Base-by-base conservation (phyloP, 805 yeast genomes). In the Candida xiaguanensis region DNA sequence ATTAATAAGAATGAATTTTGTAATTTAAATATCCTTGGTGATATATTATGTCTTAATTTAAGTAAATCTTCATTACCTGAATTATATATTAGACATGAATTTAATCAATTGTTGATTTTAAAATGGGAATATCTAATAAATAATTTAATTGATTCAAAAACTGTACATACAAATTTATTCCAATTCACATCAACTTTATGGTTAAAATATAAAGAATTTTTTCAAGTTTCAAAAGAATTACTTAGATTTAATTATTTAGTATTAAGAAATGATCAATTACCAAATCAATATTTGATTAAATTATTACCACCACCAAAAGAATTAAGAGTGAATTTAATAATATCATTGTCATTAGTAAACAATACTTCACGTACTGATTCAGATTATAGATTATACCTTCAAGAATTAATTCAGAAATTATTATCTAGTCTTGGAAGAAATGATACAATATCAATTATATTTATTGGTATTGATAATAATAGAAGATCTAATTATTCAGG, bases 141-240 rank as follows among this genome's bases (percentile, higher is more conserved):
- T 40, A 11, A 57, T 38, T n/a, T 51, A 23, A 42, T 45, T 35
- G 32, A 50, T 25, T 23, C 44, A 42, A 11, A 36, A 23, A 6
- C 40, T 15, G 34, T 13, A 38, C 62, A 6, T 65, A 74, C 45
- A 19, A 50, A 52, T 4, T 46, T 76, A 18, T 61, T 63, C 23
- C 78, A 76, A 48, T 54, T 77, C 44, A 72, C 83, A 1, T 63
- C 72, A 1, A 78, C 71, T 45, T 70, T 72, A 1, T 74, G 83
- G 79, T 52, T 52, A 8, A 45, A 72, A 8, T 49, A 75, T 6
- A 54, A 63, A 7, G 56, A 52, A 8, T 53, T 56, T 11, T 42
- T 60, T 6, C 28, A 41, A 12, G 48, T 73, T 1, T 79, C 78
- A 1, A 44, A 48, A 3, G 73, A 69, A 33, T 63, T 72, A 2